Evolutionary conservation across 2,329 filamentous ascomycete genomes (phyloP), one percentile per base, ranked within the genome.

Genomic region (Fusarium tupiense): DNA sequence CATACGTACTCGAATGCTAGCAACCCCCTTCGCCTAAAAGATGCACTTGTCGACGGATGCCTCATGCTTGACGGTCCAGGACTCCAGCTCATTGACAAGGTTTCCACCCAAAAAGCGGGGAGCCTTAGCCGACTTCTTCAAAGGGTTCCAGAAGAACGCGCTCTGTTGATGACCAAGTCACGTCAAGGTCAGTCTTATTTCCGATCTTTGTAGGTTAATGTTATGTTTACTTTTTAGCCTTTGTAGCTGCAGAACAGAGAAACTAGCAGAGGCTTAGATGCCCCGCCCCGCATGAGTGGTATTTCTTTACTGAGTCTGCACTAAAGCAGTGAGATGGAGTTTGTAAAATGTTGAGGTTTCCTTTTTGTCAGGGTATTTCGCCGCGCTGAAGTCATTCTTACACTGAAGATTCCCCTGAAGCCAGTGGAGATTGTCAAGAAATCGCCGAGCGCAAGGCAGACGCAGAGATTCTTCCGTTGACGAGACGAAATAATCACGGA

Each of bases 401-500:
- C 71, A 41, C 44, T 56, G n/a, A 33, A 54, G 37, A 70, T 50
- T 8, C 35, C 35, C 52, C 41, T 37, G 20, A 40, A 57, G 62
- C 29, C 24, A 53, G 71, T 74, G 71, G 71, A 69, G 59, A 74
- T 59, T 26, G 35, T 61, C 33, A 64, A 60, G 62, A 49, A 74
- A 47, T 61, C 63, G 60, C 62, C 71, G 62, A 74, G 46, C 54
- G 44, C 49, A 35, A 66, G 53, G 71, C 60, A 66, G 61, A 71
- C 60, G 53, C 37, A 26, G 53, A 57, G 38, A 62, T 44, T 47
- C 35, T 49, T 52, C 59, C 57, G 67, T 54, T 46, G 50, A 61
- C 59, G 64, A 72, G 50, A 72, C 56, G 57, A 74, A 66, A 72
- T 73, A 63, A 73, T 47, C 63, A 72, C 46, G 71, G 71, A 72